phyloP scores from a whole-genome alignment of 2,329 filamentous ascomycete genomes.

The Cyphellophora europaea region DNA sequence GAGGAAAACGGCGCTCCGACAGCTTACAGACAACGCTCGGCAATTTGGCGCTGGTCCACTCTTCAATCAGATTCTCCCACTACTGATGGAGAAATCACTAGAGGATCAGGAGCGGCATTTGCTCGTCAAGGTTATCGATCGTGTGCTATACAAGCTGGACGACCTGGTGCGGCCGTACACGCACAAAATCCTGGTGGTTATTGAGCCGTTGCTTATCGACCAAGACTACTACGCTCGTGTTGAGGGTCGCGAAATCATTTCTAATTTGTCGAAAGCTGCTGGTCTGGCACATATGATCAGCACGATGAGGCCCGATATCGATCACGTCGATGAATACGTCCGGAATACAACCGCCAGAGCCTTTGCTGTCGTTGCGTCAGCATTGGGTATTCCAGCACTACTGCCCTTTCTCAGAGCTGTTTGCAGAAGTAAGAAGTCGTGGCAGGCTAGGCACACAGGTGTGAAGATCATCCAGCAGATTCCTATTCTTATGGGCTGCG shows the following conservation, averaged over 20 bases:
- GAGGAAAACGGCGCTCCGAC: slow-evolving; percentile 94
- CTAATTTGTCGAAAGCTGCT: slow-evolving; percentile 91
- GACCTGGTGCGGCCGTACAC: slow-evolving; percentile 93
- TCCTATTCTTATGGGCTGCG: slow-evolving; percentile 96
- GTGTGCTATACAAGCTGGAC: slow-evolving; percentile 96
- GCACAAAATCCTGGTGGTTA: slow-evolving; percentile 97
- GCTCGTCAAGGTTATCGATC: slow-evolving; percentile 97
- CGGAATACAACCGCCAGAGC: slow-evolving; percentile 94
- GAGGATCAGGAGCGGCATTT: slow-evolving; percentile 98
- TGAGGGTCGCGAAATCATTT: slow-evolving; percentile 97
- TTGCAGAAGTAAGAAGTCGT: slow-evolving; percentile 96
- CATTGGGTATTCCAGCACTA: slow-evolving; percentile 87
- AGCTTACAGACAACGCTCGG: slow-evolving; percentile 93
- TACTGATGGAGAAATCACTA: slow-evolving; percentile 96
- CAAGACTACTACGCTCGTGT: slow-evolving; percentile 99
- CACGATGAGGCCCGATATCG: slow-evolving; percentile 97
- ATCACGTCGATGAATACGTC: slow-evolving; percentile 97
- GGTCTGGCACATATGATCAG: slow-evolving; percentile 98
- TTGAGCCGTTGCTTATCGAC: slow-evolving; percentile 97
- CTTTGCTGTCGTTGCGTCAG: slow-evolving; percentile 93
- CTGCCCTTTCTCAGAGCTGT: slow-evolving; percentile 92
- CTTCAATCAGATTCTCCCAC: slow-evolving; percentile 92
- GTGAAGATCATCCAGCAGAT: slow-evolving; percentile 99
- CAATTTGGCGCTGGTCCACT: slow-evolving; percentile 89
- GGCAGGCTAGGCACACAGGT: slow-evolving; percentile 94